These are phyloP conservation scores for Sodiomyces alkalinus DNA, from an alignment of 2,329 filamentous ascomycete genomes.

Conservation along the genomic window DNA sequence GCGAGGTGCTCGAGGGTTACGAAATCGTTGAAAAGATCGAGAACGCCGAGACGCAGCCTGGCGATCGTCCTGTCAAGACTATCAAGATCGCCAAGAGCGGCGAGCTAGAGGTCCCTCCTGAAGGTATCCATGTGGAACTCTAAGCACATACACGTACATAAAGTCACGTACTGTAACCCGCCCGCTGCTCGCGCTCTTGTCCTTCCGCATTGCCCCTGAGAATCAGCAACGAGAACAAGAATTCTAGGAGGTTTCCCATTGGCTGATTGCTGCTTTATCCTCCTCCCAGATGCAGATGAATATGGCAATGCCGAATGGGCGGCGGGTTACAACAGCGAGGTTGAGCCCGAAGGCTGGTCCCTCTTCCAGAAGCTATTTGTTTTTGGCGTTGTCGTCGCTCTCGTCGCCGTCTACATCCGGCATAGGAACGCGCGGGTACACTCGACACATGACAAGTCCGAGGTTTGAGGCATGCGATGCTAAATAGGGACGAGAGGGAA, in stretches of 20 bases:
- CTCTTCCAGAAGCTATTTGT: slow-evolving; percentile 34
- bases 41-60: slow-evolving; percentile 46
- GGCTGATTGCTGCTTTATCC: slow-evolving; percentile 14
- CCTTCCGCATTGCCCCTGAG: too few relatives aligned
- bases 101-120: slow-evolving; percentile 66
- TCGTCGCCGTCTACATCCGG: slow-evolving; percentile 29
- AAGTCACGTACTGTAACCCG: slow-evolving; percentile 8
- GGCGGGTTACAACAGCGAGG: slow-evolving; percentile 19
- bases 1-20: slow-evolving; percentile 76
- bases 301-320: slow-evolving; percentile 22
- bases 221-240: too few relatives aligned
- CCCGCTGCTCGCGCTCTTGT: slow-evolving; percentile 3
- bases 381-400: slow-evolving; percentile 30
- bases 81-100: slow-evolving; percentile 75
- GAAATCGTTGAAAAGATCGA: slow-evolving; percentile 69
- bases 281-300: slow-evolving; percentile 15
- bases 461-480: slow-evolving; percentile 18
- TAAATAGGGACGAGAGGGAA: too few relatives aligned
- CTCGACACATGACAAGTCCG: slow-evolving; percentile 26
- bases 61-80: slow-evolving; percentile 52
- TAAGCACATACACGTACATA: too few relatives aligned
- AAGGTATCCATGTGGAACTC: slow-evolving; percentile 89
- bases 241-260: slow-evolving; percentile 12
- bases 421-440: slow-evolving; percentile 19
- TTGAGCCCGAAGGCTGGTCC: slow-evolving; percentile 22